Conservation (phyloP, 2,329 filamentous ascomycete species). For the Thelonectria olida region DNA sequence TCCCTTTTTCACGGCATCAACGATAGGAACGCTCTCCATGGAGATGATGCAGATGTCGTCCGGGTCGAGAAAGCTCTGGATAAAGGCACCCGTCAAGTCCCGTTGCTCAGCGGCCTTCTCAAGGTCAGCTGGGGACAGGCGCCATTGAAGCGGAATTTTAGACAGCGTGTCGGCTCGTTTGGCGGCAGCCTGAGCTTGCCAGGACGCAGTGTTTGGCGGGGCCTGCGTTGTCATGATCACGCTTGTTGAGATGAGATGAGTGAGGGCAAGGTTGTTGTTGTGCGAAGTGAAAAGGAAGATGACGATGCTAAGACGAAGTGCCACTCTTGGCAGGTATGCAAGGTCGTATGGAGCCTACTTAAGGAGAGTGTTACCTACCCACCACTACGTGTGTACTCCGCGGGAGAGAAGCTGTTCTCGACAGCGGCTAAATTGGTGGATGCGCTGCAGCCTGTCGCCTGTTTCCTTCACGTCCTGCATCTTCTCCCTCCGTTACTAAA, state of each 20-base stretch:
- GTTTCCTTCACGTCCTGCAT: too few relatives aligned
- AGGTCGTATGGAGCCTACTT: too few relatives aligned
- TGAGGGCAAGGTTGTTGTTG: neutral
- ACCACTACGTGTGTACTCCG: too few relatives aligned
- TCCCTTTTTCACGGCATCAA: neutral
- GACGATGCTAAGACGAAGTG: too few relatives aligned
- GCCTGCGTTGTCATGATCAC: neutral
- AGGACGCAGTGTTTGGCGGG: neutral
- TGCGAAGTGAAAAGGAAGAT: too few relatives aligned
- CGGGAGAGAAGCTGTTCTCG: too few relatives aligned
- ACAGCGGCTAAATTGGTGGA: too few relatives aligned
- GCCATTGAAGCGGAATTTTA: constrained; percentile 34
- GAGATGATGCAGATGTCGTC: neutral
- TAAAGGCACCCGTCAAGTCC: constrained; percentile 30
- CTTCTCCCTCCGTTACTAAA: too few relatives aligned
- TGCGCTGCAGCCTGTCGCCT: too few relatives aligned
- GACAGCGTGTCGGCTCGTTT: constrained; percentile 28
- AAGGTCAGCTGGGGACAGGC: constrained; percentile 23
- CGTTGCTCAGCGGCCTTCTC: constrained; percentile 18
- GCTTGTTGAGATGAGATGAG: neutral
- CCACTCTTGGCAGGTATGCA: too few relatives aligned
- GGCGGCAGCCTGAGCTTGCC: constrained; percentile 28
- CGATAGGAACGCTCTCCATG: constrained; percentile 8
- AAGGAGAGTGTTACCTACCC: too few relatives aligned
- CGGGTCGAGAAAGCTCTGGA: constrained; percentile 27